Conservation (phyloP, 2,329 filamentous ascomycete genomes). For the Cryphonectria radicalis region DNA sequence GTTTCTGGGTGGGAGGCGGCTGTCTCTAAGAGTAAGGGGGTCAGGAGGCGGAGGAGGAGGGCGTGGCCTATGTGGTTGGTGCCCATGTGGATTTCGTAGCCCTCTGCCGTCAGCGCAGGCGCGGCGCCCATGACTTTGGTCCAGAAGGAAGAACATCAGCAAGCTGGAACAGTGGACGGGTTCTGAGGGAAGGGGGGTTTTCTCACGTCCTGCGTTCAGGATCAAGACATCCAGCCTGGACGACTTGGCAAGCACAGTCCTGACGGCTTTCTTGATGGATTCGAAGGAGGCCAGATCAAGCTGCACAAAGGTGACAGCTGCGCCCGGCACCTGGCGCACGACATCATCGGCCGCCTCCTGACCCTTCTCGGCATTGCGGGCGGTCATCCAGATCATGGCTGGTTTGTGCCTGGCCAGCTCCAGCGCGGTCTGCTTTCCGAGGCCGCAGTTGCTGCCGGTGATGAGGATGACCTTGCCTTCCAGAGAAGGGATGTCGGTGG, state of each 20-base stretch:
- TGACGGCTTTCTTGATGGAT: slow-evolving; percentile 47
- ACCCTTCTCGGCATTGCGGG: slow-evolving; percentile 43
- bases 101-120: slow-evolving; percentile 45
- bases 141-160: neutral
- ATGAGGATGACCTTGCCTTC: slow-evolving; percentile 49
- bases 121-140: slow-evolving; percentile 39
- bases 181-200: neutral
- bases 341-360: slow-evolving; percentile 45
- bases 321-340: slow-evolving; percentile 32
- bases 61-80: slow-evolving; percentile 56
- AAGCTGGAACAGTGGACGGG: neutral
- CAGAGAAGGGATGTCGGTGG: slow-evolving; percentile 45
- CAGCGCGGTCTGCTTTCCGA: slow-evolving; percentile 51
- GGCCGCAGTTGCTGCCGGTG: slow-evolving; percentile 54
- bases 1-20: slow-evolving; percentile 35
- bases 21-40: slow-evolving; percentile 38
- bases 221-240: slow-evolving; percentile 34
- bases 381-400: slow-evolving; percentile 38
- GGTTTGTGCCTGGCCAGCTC: slow-evolving; percentile 46
- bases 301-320: slow-evolving; percentile 40
- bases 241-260: slow-evolving; percentile 39
- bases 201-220: slow-evolving; percentile 49
- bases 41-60: slow-evolving; percentile 46
- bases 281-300: slow-evolving; percentile 51
- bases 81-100: slow-evolving; percentile 54